Percentiles rank a stretch among this genome's conserved stretches.
Conservation (phyloP, 768 basidiomycete species). For the Ephemerocybe angulata region DNA sequence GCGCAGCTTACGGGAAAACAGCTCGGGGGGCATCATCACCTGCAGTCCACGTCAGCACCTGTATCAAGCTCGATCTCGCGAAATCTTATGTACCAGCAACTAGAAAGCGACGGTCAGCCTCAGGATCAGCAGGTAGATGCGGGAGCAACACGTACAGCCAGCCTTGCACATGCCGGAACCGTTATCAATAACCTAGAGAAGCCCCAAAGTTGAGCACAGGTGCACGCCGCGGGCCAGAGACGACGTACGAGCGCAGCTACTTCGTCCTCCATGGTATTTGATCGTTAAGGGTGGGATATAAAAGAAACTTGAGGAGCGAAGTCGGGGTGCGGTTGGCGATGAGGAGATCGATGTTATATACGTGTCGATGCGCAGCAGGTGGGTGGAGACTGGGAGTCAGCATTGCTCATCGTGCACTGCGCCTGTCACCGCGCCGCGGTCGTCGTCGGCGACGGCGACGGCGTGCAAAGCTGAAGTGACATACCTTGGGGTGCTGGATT, state of each 20-base stretch:
- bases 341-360: conserved; percentile 12
- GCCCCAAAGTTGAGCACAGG: background rate
- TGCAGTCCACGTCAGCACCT: conserved; percentile 31
- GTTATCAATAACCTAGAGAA: conserved; percentile 70
- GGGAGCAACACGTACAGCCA: conserved; percentile 64
- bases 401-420: background rate
- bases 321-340: background rate
- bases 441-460: background rate
- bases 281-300: conserved; percentile 2
- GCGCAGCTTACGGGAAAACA: conserved; percentile 77
- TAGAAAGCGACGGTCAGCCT: conserved; percentile 29
- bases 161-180: conserved; percentile 99
- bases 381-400: conserved; percentile 6
- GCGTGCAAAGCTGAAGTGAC: conserved; percentile 1
- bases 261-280: conserved; percentile 33
- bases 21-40: conserved; percentile 82
- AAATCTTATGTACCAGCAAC: conserved; percentile 54
- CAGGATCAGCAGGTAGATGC: conserved; percentile 7
- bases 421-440: no score
- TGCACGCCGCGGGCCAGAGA: conserved; percentile 32
- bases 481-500: conserved; percentile 4
- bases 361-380: conserved; percentile 7
- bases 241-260: conserved; percentile 37
- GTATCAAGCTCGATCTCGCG: conserved; percentile 6
- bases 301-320: conserved; percentile 4